phyloP scores from a whole-genome alignment of 139 green algal species.

The Chlorella vulgaris region DNA sequence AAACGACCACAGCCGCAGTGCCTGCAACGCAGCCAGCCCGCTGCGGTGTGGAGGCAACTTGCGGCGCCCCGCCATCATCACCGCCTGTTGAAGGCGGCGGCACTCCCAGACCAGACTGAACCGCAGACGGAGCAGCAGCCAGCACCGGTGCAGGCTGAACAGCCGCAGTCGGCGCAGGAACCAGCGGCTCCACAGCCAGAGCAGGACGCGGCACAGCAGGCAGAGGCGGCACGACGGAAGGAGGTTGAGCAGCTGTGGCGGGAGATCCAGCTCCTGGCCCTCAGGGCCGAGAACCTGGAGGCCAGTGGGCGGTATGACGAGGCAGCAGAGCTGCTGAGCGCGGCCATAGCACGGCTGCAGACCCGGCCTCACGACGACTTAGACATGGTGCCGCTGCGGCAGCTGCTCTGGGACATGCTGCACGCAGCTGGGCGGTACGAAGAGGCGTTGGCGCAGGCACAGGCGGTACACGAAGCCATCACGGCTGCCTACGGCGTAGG shows the following conservation, averaged over 20 bases:
- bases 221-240: neutral
- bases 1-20: too few species aligned
- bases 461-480: neutral
- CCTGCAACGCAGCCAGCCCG: too few species aligned
- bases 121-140: neutral
- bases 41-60: too few species aligned
- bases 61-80: too few species aligned
- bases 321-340: neutral
- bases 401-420: conserved; percentile 28
- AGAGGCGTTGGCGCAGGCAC: neutral
- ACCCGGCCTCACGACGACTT: neutral
- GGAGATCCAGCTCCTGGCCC: neutral
- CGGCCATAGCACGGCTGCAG: conserved; percentile 4
- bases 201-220: neutral
- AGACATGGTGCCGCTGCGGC: neutral
- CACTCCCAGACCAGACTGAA: neutral
- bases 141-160: neutral
- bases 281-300: conserved; percentile 5
- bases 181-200: neutral
- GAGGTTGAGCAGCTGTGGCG: conserved; percentile 3
- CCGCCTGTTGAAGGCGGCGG: too few species aligned
- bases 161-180: neutral
- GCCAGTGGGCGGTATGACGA: neutral
- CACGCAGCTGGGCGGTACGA: neutral
- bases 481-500: neutral